Conservation (phyloP, 768 basidiomycete genomes). For the Tricholomella constricta region DNA sequence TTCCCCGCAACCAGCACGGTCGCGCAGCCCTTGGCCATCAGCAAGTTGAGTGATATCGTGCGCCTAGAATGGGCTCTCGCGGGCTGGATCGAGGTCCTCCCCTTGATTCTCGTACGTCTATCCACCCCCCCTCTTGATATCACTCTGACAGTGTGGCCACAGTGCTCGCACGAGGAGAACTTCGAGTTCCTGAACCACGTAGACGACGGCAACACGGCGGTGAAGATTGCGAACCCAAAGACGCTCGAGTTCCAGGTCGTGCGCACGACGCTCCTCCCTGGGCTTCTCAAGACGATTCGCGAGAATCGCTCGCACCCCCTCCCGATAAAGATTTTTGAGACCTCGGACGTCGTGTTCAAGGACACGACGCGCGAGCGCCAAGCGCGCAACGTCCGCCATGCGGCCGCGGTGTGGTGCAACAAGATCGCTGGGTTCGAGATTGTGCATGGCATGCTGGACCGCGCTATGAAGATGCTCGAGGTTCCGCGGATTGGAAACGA, state of each 20-base stretch:
- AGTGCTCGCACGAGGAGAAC: conserved; percentile 99
- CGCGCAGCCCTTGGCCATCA: conserved; percentile 87
- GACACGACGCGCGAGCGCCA: conserved; percentile 77
- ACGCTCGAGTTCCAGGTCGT: conserved; percentile 98
- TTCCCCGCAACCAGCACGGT: conserved; percentile 96
- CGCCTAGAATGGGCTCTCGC: conserved; percentile 91
- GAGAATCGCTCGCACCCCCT: conserved; percentile 94
- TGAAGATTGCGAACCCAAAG: conserved; percentile 96
- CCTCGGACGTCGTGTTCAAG: conserved; percentile 91
- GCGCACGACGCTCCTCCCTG: conserved; percentile 92
- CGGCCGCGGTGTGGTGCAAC: conserved; percentile 94
- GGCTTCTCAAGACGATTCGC: conserved; percentile 93
- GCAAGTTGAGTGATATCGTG: conserved; percentile 86
- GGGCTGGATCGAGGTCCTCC: conserved; percentile 95
- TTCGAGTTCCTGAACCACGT: conserved; percentile 88
- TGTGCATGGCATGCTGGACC: conserved; percentile 91
- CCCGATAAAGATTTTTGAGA: conserved; percentile 92
- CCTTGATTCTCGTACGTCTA: conserved; percentile 81
- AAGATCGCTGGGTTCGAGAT: conserved; percentile 97
- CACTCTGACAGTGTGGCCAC: conserved; percentile 6
- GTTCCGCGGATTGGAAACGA: conserved; percentile 71
- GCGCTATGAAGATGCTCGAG: conserved; percentile 95
- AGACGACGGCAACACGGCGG: conserved; percentile 79
- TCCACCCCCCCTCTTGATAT: not conserved
- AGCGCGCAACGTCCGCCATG: conserved; percentile 84